Evolutionary conservation across 805 yeast genomes (phyloP), one percentile per base, ranked within the genome.

Genomic region (Saccharomycopsis selenospora): DNA sequence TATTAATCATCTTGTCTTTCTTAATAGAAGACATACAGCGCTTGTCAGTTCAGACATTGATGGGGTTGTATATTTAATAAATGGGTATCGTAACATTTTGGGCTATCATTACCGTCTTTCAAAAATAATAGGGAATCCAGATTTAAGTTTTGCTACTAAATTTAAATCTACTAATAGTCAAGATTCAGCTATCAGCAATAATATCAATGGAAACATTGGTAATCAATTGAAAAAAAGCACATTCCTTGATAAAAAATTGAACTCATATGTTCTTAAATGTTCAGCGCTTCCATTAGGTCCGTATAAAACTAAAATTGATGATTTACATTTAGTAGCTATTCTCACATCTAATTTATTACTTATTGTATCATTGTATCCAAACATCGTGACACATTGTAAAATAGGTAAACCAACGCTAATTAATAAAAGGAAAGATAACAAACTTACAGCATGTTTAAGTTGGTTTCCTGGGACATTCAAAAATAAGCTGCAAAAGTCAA

Each of bases 11-110:
- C 48, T 82, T 1, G 63, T 66, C 3, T 77, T 79, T 56, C 55
- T 73, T 14, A 77, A 79, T 4, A 65, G 67, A 30, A 62, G 80
- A 44, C 80, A 75, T 47, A 69, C 85, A n/a, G 72, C 77, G 2
- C 52, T 84, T 2, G 64, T 79, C 2, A 72, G 80, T 14, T 66
- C 77, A 2, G 87, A 84, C 57, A 64, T 66, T 8, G 58, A 66
- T 10, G 89, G 90, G 0, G 61, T 77, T 52, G 72, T 84, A 4
- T 69, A 81, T 46, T 71, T 69, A 53, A 96, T 90, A 60, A 76
- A 76, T 57, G 83, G 83, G 0, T 68, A 73, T 41, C 72, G 82
- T 49, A 71, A 79, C 30, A 63, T 87, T 8, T 58, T 82, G 43
- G 79, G 80, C 1, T 51, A 45, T 27, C 28, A 33, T 36, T 40